These are phyloP conservation scores for Colletotrichum zoysiae DNA, from an alignment of 2,329 filamentous ascomycete genomes.

Conservation along the genomic window DNA sequence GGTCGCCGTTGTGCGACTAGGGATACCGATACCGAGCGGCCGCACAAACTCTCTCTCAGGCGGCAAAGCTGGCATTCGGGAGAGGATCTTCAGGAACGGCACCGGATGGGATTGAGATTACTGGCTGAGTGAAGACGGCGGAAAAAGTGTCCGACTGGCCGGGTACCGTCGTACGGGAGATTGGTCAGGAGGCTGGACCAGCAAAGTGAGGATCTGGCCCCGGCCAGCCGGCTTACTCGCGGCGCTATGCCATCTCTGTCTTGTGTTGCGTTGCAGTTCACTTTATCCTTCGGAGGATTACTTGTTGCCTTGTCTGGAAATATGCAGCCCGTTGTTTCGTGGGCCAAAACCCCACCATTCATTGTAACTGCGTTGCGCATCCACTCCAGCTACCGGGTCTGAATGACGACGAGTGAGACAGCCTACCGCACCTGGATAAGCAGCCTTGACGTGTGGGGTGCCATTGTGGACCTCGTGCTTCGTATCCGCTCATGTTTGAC, in stretches of 20 bases:
- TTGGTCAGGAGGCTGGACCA: constrained; percentile 12
- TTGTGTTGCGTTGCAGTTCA: constrained; percentile 32
- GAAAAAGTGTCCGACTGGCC: constrained; percentile 18
- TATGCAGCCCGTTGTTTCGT: constrained; percentile 25
- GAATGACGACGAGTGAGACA: constrained; percentile 23
- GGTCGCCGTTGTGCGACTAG: constrained; percentile 12
- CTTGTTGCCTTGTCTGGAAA: constrained; percentile 13
- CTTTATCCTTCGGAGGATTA: constrained; percentile 35
- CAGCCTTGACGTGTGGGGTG: constrained; percentile 11
- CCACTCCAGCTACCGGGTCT: constrained; percentile 16
- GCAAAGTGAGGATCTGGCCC: constrained; percentile 13
- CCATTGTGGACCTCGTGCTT: constrained; percentile 25
- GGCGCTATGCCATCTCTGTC: constrained; percentile 5
- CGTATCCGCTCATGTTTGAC: constrained; percentile 34
- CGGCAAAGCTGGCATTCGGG: constrained; percentile 15
- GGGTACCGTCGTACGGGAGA: constrained; percentile 16
- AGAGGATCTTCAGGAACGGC: constrained; percentile 21
- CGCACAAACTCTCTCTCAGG: constrained; percentile 24
- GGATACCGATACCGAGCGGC: constrained; percentile 28
- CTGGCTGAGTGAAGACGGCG: not conserved
- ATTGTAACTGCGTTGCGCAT: constrained; percentile 25
- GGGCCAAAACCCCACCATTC: constrained; percentile 28
- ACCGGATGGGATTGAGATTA: constrained; percentile 2
- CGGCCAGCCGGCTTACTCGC: not conserved
- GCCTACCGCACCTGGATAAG: constrained; percentile 22